Percentiles rank a stretch among this genome's conserved stretches.
Conservation (phyloP, 257 asterid species). For the Primulina eburnea region DNA sequence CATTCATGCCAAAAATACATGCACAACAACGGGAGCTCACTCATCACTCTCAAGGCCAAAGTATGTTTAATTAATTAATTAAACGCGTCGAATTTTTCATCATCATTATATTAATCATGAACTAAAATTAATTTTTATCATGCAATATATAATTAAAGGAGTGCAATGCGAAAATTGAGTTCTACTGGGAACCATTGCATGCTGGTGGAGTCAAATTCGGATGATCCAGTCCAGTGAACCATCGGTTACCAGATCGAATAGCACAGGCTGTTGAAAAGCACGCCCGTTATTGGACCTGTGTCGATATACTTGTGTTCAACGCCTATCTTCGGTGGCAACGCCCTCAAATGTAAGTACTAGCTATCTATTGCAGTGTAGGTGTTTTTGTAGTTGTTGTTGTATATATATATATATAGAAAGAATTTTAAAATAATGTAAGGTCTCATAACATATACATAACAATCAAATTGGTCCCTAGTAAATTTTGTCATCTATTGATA, state of each 20-base stretch:
- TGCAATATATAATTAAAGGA: constrained; percentile 42
- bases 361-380: no score
- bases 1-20: no score
- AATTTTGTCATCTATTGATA: no score
- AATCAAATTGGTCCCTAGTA: no score
- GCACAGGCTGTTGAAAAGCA: constrained; percentile 70
- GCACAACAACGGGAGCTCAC: constrained; percentile 63
- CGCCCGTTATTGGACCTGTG: constrained; percentile 72
- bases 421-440: no score
- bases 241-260: constrained; percentile 68
- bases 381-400: no score
- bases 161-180: constrained; percentile 73
- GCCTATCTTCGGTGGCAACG: constrained; percentile 88
- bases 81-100: neutral
- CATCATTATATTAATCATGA: neutral
- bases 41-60: constrained; percentile 77
- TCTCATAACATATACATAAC: no score
- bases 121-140: neutral
- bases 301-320: constrained; percentile 67
- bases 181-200: constrained; percentile 87
- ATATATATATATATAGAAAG: no score
- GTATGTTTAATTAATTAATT: constrained; percentile 33
- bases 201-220: constrained; percentile 90
- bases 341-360: constrained; percentile 65
- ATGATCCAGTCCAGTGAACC: constrained; percentile 70